Percentiles rank a stretch among this genome's conserved stretches.
These are phyloP conservation scores for Agrocybe chaxingu DNA, from an alignment of 768 basidiomycete species.

Conservation along the genomic window DNA sequence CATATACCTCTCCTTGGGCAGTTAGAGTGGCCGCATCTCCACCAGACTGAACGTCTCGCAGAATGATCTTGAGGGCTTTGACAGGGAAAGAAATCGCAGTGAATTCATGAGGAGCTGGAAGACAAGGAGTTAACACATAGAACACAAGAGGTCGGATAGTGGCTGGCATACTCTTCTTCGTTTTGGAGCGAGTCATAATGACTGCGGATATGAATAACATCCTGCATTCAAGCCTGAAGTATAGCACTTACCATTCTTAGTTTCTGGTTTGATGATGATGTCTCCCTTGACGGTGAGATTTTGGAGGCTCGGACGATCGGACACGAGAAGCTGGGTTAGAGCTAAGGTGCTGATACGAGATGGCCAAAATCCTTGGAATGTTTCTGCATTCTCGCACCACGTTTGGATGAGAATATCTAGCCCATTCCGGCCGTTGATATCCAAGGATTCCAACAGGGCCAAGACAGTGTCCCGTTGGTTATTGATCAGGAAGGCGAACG, in stretches of 20 bases:
- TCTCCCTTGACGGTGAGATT: conserved; percentile 85
- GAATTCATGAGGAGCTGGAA: conserved; percentile 80
- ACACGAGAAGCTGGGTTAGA: conserved; percentile 67
- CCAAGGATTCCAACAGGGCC: conserved; percentile 67
- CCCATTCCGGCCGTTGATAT: conserved; percentile 56
- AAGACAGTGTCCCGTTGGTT: conserved; percentile 82
- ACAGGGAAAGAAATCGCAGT: conserved; percentile 84
- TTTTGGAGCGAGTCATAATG: conserved; percentile 94
- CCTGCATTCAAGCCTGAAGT: conserved; percentile 9
- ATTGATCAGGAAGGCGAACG: conserved; percentile 91
- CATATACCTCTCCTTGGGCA: conserved; percentile 46
- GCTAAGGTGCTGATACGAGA: conserved; percentile 83
- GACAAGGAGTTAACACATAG: conserved; percentile 28
- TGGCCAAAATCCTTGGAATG: conserved; percentile 95
- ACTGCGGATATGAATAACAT: conserved; percentile 46
- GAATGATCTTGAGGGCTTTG: conserved; percentile 86
- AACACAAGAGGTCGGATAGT: conserved; percentile 23
- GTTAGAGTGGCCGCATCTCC: conserved; percentile 71
- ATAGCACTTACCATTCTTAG: conserved; percentile 69
- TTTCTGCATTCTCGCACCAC: conserved; percentile 94
- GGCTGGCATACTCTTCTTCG: conserved; percentile 62
- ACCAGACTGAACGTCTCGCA: conserved; percentile 79
- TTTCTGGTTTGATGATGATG: conserved; percentile 78
- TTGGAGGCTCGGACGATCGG: conserved; percentile 64
- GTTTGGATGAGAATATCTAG: conserved; percentile 88